Percentiles rank a stretch among this genome's conserved stretches.
Conservation (phyloP, 2,329 filamentous ascomycete species). For the Colletotrichum viniferum region DNA sequence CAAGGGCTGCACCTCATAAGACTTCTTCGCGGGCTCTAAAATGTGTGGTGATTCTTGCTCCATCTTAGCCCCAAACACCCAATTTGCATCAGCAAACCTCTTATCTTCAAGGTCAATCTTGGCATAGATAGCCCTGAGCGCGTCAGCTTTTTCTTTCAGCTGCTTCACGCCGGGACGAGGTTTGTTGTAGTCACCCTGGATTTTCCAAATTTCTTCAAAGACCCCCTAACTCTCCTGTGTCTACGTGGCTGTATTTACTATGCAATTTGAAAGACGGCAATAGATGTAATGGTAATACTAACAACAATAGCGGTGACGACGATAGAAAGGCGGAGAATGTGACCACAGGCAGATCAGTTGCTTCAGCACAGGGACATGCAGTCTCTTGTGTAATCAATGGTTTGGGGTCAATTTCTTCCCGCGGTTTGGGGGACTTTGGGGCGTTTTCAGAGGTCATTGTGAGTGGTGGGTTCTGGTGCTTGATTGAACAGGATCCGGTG, state of each 20-base stretch:
- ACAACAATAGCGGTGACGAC: rapidly evolving
- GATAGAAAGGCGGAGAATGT: rapidly evolving
- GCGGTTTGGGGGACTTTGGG: rapidly evolving
- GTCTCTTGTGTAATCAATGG: too few relatives aligned
- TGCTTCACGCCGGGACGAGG: neutral
- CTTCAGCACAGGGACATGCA: too few relatives aligned
- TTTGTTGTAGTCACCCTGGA: rapidly evolving
- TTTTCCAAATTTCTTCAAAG: rapidly evolving
- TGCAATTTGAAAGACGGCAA: rapidly evolving
- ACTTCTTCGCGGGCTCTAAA: neutral
- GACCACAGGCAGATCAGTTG: too few relatives aligned
- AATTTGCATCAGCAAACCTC: neutral
- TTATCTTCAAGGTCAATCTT: neutral
- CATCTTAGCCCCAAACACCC: neutral
- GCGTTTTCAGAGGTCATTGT: rapidly evolving
- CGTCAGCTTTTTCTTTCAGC: neutral
- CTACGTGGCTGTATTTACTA: rapidly evolving
- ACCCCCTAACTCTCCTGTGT: rapidly evolving
- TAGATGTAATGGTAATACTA: rapidly evolving
- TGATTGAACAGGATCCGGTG: neutral
- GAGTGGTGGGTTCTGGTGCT: rapidly evolving
- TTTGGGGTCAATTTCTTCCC: rapidly evolving
- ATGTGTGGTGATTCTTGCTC: neutral
- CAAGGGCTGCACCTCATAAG: neutral
- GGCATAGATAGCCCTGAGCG: neutral